Evolutionary conservation across 2,329 filamentous ascomycete species (phyloP).

Genomic region (Cryphonectria naterciae): DNA sequence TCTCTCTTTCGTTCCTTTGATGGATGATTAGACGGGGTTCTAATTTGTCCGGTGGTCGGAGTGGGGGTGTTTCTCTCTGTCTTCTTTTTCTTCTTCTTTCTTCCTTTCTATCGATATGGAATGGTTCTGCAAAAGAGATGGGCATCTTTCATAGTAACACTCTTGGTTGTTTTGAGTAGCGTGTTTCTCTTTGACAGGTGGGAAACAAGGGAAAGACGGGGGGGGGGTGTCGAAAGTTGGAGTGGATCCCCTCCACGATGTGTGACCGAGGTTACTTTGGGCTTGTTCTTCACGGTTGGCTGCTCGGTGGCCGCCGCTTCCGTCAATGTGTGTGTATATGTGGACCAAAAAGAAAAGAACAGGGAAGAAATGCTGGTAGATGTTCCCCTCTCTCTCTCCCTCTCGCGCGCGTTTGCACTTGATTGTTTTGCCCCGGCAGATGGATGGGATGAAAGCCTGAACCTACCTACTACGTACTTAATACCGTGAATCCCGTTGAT

Average conservation of each 20-base stretch:
- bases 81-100: neutral
- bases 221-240: neutral
- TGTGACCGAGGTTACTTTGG: neutral
- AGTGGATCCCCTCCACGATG: neutral
- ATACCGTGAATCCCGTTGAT: neutral
- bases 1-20: neutral
- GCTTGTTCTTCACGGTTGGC: too few species aligned
- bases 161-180: too few species aligned
- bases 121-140: neutral
- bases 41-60: neutral
- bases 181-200: too few species aligned
- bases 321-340: too few species aligned
- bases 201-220: neutral
- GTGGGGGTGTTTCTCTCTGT: neutral
- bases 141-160: too few species aligned
- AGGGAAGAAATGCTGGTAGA: neutral
- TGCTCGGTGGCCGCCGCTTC: too few species aligned
- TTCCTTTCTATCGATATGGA: neutral
- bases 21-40: neutral
- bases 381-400: neutral
- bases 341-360: too few species aligned
- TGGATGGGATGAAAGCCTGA: too few species aligned
- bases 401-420: constrained; percentile 5
- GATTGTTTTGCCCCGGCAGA: constrained; percentile 3
- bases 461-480: too few species aligned